Percentiles rank a stretch among this genome's conserved stretches.
phyloP scores from a whole-genome alignment of 2,329 filamentous ascomycete species.

The Colletotrichum phormii region DNA sequence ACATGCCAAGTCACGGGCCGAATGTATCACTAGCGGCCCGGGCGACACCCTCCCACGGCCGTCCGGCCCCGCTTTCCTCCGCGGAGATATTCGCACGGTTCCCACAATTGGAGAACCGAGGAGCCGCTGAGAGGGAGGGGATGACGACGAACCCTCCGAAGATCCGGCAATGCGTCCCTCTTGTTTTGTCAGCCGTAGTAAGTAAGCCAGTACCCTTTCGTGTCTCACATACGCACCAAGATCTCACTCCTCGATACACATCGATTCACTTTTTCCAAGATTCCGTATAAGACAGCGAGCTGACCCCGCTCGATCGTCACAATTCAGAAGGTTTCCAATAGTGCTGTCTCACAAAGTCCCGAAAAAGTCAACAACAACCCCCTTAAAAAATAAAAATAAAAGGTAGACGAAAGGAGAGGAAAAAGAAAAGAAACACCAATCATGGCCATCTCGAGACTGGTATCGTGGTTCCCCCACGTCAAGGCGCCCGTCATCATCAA shows the following conservation, averaged over 20 bases:
- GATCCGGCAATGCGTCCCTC: neutral
- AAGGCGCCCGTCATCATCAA: conserved; percentile 41
- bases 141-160: neutral
- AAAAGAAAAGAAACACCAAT: neutral
- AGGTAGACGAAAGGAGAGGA: no score
- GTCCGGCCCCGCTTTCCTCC: neutral
- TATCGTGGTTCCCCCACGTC: conserved; percentile 33
- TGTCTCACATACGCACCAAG: neutral
- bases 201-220: neutral
- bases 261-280: no score
- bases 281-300: neutral
- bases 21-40: neutral
- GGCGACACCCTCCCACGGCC: neutral
- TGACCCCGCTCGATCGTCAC: neutral
- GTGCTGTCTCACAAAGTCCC: conserved; percentile 5
- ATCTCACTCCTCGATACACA: no score
- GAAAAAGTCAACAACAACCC: neutral
- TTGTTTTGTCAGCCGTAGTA: conserved; percentile 1
- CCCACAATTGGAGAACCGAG: neutral
- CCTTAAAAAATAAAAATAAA: no score
- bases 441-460: conserved; percentile 28
- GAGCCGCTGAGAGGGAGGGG: neutral
- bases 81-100: neutral
- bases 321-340: neutral
- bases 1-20: neutral